These are phyloP conservation scores for Ustilago loliicola DNA, from an alignment of 1,284 basidiomycete species.

Conservation along the genomic window DNA sequence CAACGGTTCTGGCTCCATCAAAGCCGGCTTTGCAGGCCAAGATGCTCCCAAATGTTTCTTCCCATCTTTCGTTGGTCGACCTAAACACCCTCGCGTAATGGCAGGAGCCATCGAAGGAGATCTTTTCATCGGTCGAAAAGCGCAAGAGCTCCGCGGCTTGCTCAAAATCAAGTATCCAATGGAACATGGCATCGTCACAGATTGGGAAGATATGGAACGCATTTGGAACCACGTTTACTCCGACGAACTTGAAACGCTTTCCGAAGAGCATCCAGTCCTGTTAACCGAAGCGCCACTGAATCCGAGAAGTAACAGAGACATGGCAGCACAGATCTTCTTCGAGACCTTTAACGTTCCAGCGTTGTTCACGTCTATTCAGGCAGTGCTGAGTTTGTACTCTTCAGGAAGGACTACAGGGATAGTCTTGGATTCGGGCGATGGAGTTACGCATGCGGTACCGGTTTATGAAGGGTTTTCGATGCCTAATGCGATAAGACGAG, in stretches of 20 bases:
- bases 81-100: conserved; percentile 69
- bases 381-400: conserved; percentile 95
- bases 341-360: conserved; percentile 99
- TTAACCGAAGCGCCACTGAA: conserved; percentile 93
- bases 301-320: conserved; percentile 91
- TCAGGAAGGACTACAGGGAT: conserved; percentile 99
- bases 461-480: conserved; percentile 99
- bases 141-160: conserved; percentile 68
- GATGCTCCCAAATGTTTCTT: conserved; percentile 70
- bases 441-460: conserved; percentile 97
- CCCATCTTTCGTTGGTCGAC: conserved; percentile 67
- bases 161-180: conserved; percentile 69
- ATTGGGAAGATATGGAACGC: conserved; percentile 70
- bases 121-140: conserved; percentile 67
- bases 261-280: conserved; percentile 87
- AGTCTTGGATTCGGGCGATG: conserved; percentile 97
- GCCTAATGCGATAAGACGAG: conserved; percentile 94
- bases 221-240: conserved; percentile 69
- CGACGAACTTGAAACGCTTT: conserved; percentile 67
- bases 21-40: conserved; percentile 69
- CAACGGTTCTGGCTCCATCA: conserved; percentile 70
- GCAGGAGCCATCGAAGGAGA: conserved; percentile 70
- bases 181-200: conserved; percentile 70
- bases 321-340: conserved; percentile 97
- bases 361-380: conserved; percentile 95